Conservation (phyloP, 768 basidiomycete species). For the Boletellus ananas region DNA sequence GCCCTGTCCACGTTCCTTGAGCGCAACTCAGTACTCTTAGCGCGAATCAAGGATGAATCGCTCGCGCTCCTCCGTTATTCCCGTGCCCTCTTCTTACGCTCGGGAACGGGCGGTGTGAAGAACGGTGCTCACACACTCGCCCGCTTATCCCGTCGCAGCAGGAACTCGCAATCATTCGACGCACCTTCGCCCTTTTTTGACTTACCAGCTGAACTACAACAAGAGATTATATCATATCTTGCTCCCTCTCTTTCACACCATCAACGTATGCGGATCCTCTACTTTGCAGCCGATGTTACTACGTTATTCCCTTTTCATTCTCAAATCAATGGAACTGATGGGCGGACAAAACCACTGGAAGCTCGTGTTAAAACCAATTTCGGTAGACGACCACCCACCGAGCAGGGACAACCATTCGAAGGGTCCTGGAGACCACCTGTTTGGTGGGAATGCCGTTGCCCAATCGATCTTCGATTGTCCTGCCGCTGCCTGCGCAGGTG, state of each 20-base stretch:
- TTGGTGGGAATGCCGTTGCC: conserved; percentile 33
- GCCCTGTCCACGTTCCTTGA: conserved; percentile 33
- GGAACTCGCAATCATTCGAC: conserved; percentile 6
- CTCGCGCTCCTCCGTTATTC: conserved; percentile 48
- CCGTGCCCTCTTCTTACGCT: conserved; percentile 46
- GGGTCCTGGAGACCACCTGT: conserved; percentile 32
- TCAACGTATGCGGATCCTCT: conserved; percentile 52
- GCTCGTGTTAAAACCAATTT: conserved; percentile 4
- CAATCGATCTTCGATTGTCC: conserved; percentile 20
- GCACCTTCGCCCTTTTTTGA: conserved; percentile 30
- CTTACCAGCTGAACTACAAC: conserved; percentile 58
- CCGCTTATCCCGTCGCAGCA: conserved; percentile 4
- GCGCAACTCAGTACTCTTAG: conserved; percentile 43
- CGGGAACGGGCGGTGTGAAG: conserved; percentile 9
- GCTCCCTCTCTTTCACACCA: conserved; percentile 53
- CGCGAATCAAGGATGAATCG: conserved; percentile 42
- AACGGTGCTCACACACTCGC: not conserved
- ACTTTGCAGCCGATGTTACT: conserved; percentile 43
- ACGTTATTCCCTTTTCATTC: conserved; percentile 42
- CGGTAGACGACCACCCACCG: conserved; percentile 4
- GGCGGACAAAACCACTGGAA: conserved; percentile 2
- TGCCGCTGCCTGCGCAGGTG: conserved; percentile 32
- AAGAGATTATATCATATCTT: conserved; percentile 53
- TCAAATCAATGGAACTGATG: conserved; percentile 13
- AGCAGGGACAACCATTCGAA: conserved; percentile 24